Evolutionary conservation across 2,329 filamentous ascomycete species (phyloP), one percentile per base, ranked within the genome.

Genomic region (Diaporthe batatas): DNA sequence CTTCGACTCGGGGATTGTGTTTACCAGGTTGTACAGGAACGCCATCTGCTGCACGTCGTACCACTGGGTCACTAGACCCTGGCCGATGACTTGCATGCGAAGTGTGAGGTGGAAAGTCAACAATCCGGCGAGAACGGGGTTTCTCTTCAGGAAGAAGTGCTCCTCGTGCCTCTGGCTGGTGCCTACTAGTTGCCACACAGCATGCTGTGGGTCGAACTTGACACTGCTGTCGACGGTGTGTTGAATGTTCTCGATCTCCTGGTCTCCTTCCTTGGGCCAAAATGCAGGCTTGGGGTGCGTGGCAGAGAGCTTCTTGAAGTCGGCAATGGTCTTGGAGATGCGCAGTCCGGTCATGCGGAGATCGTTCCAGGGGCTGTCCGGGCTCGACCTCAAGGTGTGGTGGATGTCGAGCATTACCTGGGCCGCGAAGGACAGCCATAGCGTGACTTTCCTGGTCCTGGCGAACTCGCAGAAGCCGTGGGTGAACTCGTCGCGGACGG

Each of bases 21-120:
- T 25, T 8, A 21, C 39, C 42, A 64, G 58, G 18, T 64, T 64
- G 25, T 47, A 64, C 7, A 64, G 25, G 6, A 64, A 64, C 14
- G 58, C 58, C 58, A 64, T 47, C 25, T 64, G 58, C 42, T 64
- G 58, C 18, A 64, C 58, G 39, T 64, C 58, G 42, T 47, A 64
- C 58, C 42, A 64, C 58, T 64, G 58, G 39, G 47, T 64, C 18
- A 64, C 58, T 12, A 64, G 25, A 25, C 39, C 11, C 21, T 64
- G 39, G 39, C 58, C 58, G 32, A 34, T 47, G 58, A 64, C 16
- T 34, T 64, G 58, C 39, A 64, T 64, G 42, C 42, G 58, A 25
- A 21, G 16, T 18, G 16, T 47, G 42, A 64, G 39, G 23, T 64
- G 58, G 16, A 47, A 47, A 4, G 14, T 64, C 10, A 64, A 2